Conservation (phyloP, 1,139 yeast species). For the Blastobotrys aristatus region DNA sequence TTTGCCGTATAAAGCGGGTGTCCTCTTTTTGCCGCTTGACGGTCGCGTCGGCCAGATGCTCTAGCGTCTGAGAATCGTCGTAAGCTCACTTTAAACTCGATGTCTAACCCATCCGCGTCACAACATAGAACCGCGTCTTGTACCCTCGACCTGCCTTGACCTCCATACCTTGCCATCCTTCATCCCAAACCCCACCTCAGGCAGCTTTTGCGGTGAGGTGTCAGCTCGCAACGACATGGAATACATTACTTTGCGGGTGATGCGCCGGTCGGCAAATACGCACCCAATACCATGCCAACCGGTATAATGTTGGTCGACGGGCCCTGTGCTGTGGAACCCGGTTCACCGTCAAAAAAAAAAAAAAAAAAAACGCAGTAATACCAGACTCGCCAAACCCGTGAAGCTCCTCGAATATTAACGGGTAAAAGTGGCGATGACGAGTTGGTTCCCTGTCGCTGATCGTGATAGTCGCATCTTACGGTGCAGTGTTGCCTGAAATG, state of each 20-base stretch:
- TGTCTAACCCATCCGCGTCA: constrained; percentile 8
- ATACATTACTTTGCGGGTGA: constrained; percentile 1
- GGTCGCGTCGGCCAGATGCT: constrained; percentile 3
- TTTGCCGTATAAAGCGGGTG: constrained; percentile 5
- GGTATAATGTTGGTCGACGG: constrained; percentile 3
- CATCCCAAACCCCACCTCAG: constrained; percentile 11
- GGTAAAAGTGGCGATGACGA: constrained; percentile 11
- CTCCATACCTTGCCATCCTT: constrained; percentile 11
- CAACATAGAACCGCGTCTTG: constrained; percentile 12
- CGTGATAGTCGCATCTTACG: not conserved
- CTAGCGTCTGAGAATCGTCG: not conserved
- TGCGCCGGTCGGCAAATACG: not conserved
- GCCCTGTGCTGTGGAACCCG: constrained; percentile 12
- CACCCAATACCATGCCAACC: constrained; percentile 10
- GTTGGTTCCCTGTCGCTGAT: constrained; percentile 10
- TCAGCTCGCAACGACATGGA: not conserved
- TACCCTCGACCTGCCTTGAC: constrained; percentile 11
- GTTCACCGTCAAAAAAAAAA: constrained; percentile 11
- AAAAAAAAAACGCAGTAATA: no score
- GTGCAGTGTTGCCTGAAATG: not conserved
- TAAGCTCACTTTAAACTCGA: constrained; percentile 10
- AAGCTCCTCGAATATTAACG: constrained; percentile 12
- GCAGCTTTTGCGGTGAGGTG: constrained; percentile 3
- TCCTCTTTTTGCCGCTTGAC: constrained; percentile 7
- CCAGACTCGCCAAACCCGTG: constrained; percentile 12